Base-by-base conservation (phyloP, 345 rosid genomes). In the Pugionium cornutum region DNA sequence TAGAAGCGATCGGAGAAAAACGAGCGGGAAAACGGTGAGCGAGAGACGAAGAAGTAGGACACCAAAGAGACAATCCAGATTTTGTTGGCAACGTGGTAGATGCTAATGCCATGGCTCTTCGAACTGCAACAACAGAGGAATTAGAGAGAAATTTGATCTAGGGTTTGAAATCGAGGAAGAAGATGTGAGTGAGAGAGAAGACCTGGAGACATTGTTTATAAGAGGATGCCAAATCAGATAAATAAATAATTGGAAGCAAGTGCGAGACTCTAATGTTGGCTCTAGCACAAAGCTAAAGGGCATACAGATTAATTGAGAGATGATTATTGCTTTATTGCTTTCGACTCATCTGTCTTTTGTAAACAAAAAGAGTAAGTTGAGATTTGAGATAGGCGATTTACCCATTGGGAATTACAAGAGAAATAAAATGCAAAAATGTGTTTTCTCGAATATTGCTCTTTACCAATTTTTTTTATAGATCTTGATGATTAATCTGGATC, bases 41-140 rank as follows among this genome's bases (percentile, higher is more conserved):
- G 37, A 85, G 83, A 18, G 85, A 80, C 4, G 84, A 63, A 54
- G 83, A 76, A 18, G 72, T 72, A 7, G 86, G 90, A 67, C 81
- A 78, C 78, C 80, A 77, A 46, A 80, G 79, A 50, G 89, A 82
- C 6, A 85, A 68, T 5, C 94, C 94, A 11, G 73, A 74, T 84
- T 81, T 85, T 1, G 87, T 48, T 3, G 86, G 77, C 32, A 82
- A 68, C 45, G 84, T 63, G 71, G 64, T 77, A 5, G 95, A 73
- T 18, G 83, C 42, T 62, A 74, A 62, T 67, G 87, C 86, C 97
- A 92, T 89, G 36, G 60, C 62, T 73, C 68, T 79, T 3, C 84
- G 83, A 37, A 76, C 89, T 80, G 86, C 53, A 66, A 66, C 59
- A 68, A 64, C 0, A 53, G 70, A 66, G 36, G 11, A 45, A 70